phyloP scores from a whole-genome alignment of 1,284 basidiomycete species.

The Boletellus deceptivus region DNA sequence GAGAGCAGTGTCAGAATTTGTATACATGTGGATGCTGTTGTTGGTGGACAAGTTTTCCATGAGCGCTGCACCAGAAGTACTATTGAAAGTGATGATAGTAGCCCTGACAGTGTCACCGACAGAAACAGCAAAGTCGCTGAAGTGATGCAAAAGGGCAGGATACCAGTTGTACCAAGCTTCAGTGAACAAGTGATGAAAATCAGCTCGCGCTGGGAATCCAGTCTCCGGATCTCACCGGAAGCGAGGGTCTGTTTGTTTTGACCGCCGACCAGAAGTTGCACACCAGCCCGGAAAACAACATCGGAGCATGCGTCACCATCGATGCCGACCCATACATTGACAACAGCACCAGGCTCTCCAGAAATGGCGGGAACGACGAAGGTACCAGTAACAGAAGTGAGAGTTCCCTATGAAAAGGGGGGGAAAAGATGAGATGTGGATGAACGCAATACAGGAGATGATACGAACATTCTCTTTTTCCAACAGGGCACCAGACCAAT shows the following conservation, averaged over 20 bases:
- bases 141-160: too few species aligned
- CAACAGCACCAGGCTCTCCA: not conserved
- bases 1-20: too few species aligned
- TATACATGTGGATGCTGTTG: too few species aligned
- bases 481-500: not conserved
- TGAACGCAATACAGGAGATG: not conserved
- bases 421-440: not conserved
- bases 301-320: conserved; percentile 8
- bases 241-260: not conserved
- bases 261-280: conserved; percentile 1
- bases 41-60: too few species aligned
- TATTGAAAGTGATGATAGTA: too few species aligned
- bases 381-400: conserved; percentile 4
- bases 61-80: too few species aligned
- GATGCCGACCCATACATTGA: conserved; percentile 9
- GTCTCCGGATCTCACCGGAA: too few species aligned
- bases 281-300: conserved; percentile 3
- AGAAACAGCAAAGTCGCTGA: too few species aligned
- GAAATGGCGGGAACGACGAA: conserved; percentile 10
- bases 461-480: not conserved
- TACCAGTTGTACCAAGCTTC: too few species aligned
- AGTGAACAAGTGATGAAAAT: too few species aligned
- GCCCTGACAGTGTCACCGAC: too few species aligned
- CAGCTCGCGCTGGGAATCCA: too few species aligned
- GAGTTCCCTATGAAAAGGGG: conserved; percentile 9